Conservation (phyloP, 2,329 filamentous ascomycete species). For the Chaetomiaceae sp. region DNA sequence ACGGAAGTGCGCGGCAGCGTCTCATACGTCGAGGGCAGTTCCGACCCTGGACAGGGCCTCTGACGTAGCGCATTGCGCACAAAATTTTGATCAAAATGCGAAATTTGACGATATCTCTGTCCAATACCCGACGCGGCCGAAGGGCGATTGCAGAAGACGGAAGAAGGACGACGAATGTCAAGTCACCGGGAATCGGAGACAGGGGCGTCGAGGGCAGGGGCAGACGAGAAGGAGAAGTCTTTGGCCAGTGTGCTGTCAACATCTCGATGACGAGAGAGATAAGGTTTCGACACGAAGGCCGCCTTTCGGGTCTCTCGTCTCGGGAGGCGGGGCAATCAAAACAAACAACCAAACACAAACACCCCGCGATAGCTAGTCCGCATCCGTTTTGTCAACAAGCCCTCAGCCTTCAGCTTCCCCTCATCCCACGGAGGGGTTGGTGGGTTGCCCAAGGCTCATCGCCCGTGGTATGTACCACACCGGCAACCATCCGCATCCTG, state of each 20-base stretch:
- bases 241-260: no score
- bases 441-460: no score
- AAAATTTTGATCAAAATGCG: slow-evolving; percentile 17
- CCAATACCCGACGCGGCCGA: slow-evolving; percentile 16
- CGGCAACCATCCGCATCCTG: neutral
- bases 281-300: neutral
- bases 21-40: slow-evolving; percentile 18
- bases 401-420: no score
- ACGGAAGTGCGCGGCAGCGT: slow-evolving; percentile 18
- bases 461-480: no score
- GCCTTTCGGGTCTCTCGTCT: neutral
- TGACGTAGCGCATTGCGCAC: slow-evolving; percentile 24
- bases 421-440: no score
- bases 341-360: slow-evolving; percentile 10
- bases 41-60: slow-evolving; percentile 15
- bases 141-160: slow-evolving; percentile 13
- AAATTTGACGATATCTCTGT: slow-evolving; percentile 20
- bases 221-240: neutral
- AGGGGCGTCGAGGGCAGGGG: neutral
- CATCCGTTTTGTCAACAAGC: neutral
- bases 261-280: no score
- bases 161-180: slow-evolving; percentile 13
- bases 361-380: neutral
- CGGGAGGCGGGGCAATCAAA: slow-evolving; percentile 8
- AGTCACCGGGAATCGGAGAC: slow-evolving; percentile 6